Percentiles rank a stretch among this genome's conserved stretches.
Evolutionary conservation across 139 green algal genomes (phyloP).

Genomic region (Parachlorella kessleri): DNA sequence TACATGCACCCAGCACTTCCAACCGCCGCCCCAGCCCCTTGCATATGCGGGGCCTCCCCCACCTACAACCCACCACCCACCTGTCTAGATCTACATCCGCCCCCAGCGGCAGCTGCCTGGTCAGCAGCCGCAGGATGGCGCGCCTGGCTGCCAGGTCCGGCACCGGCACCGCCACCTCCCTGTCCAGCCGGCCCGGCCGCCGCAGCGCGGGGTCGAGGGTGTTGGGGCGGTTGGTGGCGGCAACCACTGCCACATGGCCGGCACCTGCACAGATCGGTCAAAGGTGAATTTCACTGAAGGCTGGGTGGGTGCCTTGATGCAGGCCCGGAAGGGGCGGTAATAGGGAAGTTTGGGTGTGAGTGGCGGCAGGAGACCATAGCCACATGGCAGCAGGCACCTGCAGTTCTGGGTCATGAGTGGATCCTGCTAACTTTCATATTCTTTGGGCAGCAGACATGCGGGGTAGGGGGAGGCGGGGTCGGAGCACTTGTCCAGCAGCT

Average conservation of each 20-base stretch:
- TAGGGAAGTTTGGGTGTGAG: background rate
- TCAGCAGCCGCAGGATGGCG: conserved; percentile 62
- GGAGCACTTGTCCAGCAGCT: no score
- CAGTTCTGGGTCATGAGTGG: no score
- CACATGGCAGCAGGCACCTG: background rate
- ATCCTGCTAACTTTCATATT: no score
- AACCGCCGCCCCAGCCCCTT: background rate
- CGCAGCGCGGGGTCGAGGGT: conserved; percentile 88
- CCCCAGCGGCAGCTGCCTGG: conserved; percentile 50
- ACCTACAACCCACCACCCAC: background rate
- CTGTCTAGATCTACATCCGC: conserved; percentile 65
- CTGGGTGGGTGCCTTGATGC: background rate
- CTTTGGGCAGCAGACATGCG: no score
- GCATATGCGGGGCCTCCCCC: background rate
- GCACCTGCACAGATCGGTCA: background rate
- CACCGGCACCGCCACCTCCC: conserved; percentile 73
- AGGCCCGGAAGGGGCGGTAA: background rate
- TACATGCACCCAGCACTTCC: background rate
- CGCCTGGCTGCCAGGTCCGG: conserved; percentile 19
- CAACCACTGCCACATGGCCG: conserved; percentile 68
- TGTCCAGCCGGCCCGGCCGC: conserved; percentile 85
- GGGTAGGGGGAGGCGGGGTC: no score
- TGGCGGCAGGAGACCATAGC: background rate
- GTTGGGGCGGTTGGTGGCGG: conserved; percentile 88
- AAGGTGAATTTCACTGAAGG: background rate